Conservation (phyloP, 1,284 basidiomycete species). For the Microbotryum violaceum region DNA sequence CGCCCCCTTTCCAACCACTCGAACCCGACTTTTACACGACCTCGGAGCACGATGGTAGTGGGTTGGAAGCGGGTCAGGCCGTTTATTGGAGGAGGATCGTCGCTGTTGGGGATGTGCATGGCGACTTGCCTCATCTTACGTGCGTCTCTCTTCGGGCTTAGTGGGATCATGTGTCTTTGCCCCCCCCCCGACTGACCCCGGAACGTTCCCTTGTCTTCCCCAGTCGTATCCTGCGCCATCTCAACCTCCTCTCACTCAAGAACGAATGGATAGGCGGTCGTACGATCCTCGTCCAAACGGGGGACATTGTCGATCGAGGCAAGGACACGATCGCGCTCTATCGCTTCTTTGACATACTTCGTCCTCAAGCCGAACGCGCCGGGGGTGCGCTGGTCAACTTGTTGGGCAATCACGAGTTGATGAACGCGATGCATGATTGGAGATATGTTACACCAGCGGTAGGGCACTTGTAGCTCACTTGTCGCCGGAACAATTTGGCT, state of each 20-base stretch:
- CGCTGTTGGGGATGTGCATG: constrained; percentile 27
- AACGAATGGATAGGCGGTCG: constrained; percentile 23
- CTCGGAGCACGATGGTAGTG: not conserved
- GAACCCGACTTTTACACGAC: constrained; percentile 1
- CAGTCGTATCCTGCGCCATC: constrained; percentile 12
- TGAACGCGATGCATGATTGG: constrained; percentile 43
- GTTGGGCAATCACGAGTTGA: constrained; percentile 78
- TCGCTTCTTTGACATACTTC: constrained; percentile 67
- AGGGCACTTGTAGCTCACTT: constrained; percentile 5
- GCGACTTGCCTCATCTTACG: constrained; percentile 15
- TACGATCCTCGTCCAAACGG: constrained; percentile 28
- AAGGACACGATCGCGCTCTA: constrained; percentile 78
- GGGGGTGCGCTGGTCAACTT: constrained; percentile 69
- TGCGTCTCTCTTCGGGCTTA: too few relatives aligned
- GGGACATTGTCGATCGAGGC: constrained; percentile 79
- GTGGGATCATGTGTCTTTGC: too few relatives aligned
- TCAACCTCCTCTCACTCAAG: constrained; percentile 14
- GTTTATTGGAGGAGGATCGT: constrained; percentile 14
- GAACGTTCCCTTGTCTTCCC: too few relatives aligned
- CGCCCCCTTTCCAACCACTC: not conserved
- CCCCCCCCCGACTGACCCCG: too few relatives aligned
- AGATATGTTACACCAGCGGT: constrained; percentile 43
- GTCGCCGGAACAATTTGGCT: not conserved
- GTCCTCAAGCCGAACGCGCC: constrained; percentile 58
- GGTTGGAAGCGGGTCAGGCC: not conserved